Percentiles rank a stretch among this genome's conserved stretches.
These are phyloP conservation scores for Kwoniella sp. DNA, from an alignment of 768 basidiomycete genomes.

Conservation along the genomic window DNA sequence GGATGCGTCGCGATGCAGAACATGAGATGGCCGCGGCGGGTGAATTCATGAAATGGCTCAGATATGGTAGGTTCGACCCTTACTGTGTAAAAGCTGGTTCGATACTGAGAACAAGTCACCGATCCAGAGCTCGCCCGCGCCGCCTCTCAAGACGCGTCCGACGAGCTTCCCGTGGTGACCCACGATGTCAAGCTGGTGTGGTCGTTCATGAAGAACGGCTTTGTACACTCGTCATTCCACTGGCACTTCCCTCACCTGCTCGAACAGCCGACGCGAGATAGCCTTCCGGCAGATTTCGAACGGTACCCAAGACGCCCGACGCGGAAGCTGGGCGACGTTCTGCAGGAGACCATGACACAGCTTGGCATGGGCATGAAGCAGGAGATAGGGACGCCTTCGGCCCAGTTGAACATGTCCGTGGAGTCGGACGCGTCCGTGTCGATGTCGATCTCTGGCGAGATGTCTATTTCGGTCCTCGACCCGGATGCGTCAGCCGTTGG, in stretches of 20 bases:
- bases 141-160: slow-evolving; percentile 19
- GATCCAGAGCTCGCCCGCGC: slow-evolving; percentile 20
- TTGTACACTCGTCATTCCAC: slow-evolving; percentile 25
- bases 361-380: not conserved
- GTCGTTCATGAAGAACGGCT: slow-evolving; percentile 36
- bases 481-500: slow-evolving; percentile 3
- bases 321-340: not conserved
- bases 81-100: not conserved
- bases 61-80: slow-evolving; percentile 30
- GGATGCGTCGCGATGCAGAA: slow-evolving; percentile 23
- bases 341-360: slow-evolving; percentile 2
- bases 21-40: slow-evolving; percentile 21
- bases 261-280: slow-evolving; percentile 8
- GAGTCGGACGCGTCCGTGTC: not conserved
- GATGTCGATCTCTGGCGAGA: slow-evolving; percentile 13
- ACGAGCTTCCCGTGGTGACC: slow-evolving; percentile 16
- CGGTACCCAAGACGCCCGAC: not conserved
- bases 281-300: not conserved
- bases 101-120: not conserved
- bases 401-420: not conserved
- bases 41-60: slow-evolving; percentile 39
- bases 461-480: not conserved
- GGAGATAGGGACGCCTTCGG: not conserved
- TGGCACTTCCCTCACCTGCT: slow-evolving; percentile 22
- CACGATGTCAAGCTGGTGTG: slow-evolving; percentile 38